These are phyloP conservation scores for Annulohypoxylon bovei DNA, from an alignment of 495 filamentous ascomycete species.

Conservation along the genomic window DNA sequence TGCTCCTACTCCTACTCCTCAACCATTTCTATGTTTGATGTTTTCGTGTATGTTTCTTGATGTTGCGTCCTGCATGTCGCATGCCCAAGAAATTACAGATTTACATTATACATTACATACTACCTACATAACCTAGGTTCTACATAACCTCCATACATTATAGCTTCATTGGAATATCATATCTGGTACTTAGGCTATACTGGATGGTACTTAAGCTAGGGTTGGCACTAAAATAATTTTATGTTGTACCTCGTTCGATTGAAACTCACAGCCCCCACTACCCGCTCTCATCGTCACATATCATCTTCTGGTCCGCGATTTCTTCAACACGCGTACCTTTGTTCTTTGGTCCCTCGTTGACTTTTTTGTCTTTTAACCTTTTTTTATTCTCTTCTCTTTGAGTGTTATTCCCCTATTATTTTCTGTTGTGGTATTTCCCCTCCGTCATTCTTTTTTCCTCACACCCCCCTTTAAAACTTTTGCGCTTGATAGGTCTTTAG, in stretches of 20 bases:
- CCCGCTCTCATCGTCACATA: constrained; percentile 34
- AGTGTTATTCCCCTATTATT: constrained; percentile 9
- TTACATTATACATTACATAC: too few species aligned
- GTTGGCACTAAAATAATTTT: constrained; percentile 43
- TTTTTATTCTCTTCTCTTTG: constrained; percentile 16
- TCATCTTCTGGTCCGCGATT: constrained; percentile 37
- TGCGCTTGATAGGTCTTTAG: constrained; percentile 7
- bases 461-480: constrained; percentile 5
- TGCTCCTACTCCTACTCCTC: neutral
- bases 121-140: too few species aligned
- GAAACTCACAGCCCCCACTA: constrained; percentile 42
- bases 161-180: too few species aligned
- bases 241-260: constrained; percentile 45
- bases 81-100: constrained; percentile 1
- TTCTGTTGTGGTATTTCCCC: neutral
- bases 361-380: constrained; percentile 18
- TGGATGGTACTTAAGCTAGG: constrained; percentile 35
- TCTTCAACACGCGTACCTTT: constrained; percentile 41
- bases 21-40: neutral
- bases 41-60: neutral
- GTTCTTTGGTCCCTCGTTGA: constrained; percentile 34
- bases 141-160: too few species aligned
- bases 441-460: neutral
- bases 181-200: constrained; percentile 41
- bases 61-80: constrained; percentile 6